Evolutionary conservation across 2,329 filamentous ascomycete genomes (phyloP), one percentile per base, ranked within the genome.

Genomic region (Myrmaecium sp.): DNA sequence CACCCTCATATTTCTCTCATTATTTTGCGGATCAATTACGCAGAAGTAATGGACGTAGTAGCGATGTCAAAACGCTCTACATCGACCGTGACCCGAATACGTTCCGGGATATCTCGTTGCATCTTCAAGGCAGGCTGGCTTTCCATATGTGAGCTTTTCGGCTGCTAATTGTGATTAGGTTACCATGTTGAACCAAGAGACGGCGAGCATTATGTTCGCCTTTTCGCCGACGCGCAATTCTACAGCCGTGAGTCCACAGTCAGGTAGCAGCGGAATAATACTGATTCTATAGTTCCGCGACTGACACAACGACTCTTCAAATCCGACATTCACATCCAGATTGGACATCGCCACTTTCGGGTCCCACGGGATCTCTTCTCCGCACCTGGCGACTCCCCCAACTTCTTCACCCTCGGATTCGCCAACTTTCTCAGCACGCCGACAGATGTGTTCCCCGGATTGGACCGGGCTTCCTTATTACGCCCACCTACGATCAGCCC

Each of bases 191-290:
- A 66, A 30, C 84, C 86, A 3, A 68, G 69, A 34, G 77, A 93
- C 54, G 79, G 78, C 26, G 69, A 72, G 28, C 81, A 94, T 51
- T 94, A 86, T 51, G 84, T 94, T 40, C 82, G 79, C 31, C 60
- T 95, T 16, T 94, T 92, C 51, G 82, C 84, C 12, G 86, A 95
- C 52, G 82, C 86, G 2, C 86, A 94, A 45, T 94, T 94, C 54
- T 95, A 94, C 53, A 82, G 70, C 43, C 57, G 78, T 83, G 58
- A 45, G 70, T 51, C 14, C 11, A 19, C 10, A 10, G 10, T 14
- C 14, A 10, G 16, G n/a, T 18, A 25, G 13, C 12, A 22, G 25
- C 12, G 26, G 23, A 23, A 36, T 45, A 23, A 44, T 23, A 3
- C 7, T 18, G 7, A 33, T 30, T 36, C 23, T 23, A 28, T 37